Percentiles rank a stretch among this genome's conserved stretches.
Conservation (phyloP, 768 basidiomycete species). For the Hortiboletus campestris region DNA sequence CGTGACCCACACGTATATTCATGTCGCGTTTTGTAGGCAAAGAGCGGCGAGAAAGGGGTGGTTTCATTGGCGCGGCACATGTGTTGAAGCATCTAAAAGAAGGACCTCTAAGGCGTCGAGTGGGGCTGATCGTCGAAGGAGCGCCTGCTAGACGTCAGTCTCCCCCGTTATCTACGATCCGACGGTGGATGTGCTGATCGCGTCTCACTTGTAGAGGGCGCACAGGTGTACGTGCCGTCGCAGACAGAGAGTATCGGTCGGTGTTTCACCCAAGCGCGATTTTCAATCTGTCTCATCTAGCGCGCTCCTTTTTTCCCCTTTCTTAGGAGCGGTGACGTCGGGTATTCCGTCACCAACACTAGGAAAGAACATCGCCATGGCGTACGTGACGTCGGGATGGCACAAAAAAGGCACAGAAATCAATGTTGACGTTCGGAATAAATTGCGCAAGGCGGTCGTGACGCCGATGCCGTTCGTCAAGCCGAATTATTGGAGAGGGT, state of each 20-base stretch:
- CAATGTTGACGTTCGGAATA: constrained; percentile 80
- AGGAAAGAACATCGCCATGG: constrained; percentile 94
- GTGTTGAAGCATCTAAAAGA: constrained; percentile 78
- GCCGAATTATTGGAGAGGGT: constrained; percentile 77
- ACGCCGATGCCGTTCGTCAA: constrained; percentile 87
- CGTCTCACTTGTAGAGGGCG: constrained; percentile 56
- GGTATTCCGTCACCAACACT: constrained; percentile 94
- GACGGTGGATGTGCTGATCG: background rate
- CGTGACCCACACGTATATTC: background rate
- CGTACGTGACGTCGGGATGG: constrained; percentile 74
- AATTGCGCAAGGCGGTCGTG: constrained; percentile 69
- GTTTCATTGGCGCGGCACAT: constrained; percentile 76
- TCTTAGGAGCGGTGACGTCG: constrained; percentile 72
- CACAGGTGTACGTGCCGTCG: constrained; percentile 62
- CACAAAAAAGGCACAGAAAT: constrained; percentile 92
- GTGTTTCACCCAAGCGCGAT: constrained; percentile 21
- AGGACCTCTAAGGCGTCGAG: constrained; percentile 72
- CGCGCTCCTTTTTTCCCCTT: constrained; percentile 13
- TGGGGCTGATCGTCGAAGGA: constrained; percentile 80
- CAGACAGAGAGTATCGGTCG: constrained; percentile 60
- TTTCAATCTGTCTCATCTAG: constrained; percentile 1
- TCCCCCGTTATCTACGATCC: background rate
- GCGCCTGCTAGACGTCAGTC: constrained; percentile 79
- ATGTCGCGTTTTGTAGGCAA: constrained; percentile 53
- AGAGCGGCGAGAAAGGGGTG: constrained; percentile 65